phyloP scores from a whole-genome alignment of 208 protist species.

The Dictyostelium gargantuum region DNA sequence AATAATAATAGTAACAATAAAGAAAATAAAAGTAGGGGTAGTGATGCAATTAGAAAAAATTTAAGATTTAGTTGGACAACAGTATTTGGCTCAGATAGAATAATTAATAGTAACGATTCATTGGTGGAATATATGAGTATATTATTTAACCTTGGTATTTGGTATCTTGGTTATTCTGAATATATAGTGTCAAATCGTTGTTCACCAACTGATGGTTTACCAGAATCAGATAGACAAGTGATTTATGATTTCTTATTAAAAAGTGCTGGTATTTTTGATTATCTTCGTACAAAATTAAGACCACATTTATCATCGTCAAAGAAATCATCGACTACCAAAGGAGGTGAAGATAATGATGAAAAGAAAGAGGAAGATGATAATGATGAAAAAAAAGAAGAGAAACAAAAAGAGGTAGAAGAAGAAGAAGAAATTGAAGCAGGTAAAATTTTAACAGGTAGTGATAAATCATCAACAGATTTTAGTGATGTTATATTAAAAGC shows the following conservation, averaged over 20 bases:
- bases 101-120: background rate
- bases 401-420: background rate
- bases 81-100: background rate
- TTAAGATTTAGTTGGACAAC: constrained; percentile 37
- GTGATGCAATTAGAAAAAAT: constrained; percentile 19
- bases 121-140: background rate
- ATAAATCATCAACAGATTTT: background rate
- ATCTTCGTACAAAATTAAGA: background rate
- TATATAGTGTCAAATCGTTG: background rate
- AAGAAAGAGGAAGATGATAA: background rate
- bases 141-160: constrained; percentile 26
- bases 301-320: background rate
- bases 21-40: background rate
- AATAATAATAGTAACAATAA: background rate
- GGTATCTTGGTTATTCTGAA: constrained; percentile 60
- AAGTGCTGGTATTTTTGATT: constrained; percentile 27
- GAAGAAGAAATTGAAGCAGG: background rate
- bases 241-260: constrained; percentile 44
- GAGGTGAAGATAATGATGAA: background rate
- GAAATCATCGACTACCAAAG: background rate
- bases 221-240: background rate
- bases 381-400: background rate
- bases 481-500: background rate
- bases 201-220: background rate
- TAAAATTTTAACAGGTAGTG: background rate